Evolutionary conservation across 2,329 filamentous ascomycete species (phyloP).

Genomic region (Nigrospora osmanthi): DNA sequence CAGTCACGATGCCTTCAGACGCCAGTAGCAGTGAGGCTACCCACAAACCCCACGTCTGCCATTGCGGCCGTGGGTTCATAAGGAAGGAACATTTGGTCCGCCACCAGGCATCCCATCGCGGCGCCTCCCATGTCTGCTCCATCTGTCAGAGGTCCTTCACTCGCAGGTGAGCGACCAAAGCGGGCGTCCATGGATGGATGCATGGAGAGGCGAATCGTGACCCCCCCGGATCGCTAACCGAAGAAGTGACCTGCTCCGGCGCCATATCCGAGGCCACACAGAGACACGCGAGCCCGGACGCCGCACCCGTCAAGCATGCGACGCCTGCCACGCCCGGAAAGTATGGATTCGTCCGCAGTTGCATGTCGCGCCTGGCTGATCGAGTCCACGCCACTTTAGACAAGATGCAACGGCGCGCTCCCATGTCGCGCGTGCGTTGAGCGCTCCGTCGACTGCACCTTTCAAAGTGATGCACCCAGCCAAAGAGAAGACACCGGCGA

Average conservation of each 20-base stretch:
- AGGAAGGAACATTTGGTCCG: conserved; percentile 3
- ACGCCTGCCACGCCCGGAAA: conserved; percentile 1
- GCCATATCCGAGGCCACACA: not conserved
- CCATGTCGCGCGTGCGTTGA: not conserved
- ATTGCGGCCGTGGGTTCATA: conserved; percentile 2
- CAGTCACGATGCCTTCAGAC: too few relatives aligned
- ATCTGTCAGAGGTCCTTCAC: conserved; percentile 2
- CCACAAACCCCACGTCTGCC: not conserved
- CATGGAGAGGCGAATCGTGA: too few relatives aligned
- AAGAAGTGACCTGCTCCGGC: conserved; percentile 1
- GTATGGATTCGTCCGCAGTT: not conserved
- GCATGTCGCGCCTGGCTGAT: too few relatives aligned
- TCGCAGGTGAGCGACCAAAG: not conserved
- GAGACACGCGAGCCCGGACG: not conserved
- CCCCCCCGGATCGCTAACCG: not conserved
- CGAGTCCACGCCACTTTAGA: not conserved
- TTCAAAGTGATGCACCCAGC: not conserved
- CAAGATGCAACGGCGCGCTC: not conserved
- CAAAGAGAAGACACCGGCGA: too few relatives aligned
- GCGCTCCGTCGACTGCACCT: not conserved
- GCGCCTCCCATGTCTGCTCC: not conserved
- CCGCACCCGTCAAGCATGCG: not conserved
- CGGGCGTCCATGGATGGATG: too few relatives aligned
- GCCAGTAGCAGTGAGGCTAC: too few relatives aligned
- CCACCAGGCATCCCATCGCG: conserved; percentile 2